Evolutionary conservation across 2,329 filamentous ascomycete genomes (phyloP).

Genomic region (Aspergillus pseudonomiae): DNA sequence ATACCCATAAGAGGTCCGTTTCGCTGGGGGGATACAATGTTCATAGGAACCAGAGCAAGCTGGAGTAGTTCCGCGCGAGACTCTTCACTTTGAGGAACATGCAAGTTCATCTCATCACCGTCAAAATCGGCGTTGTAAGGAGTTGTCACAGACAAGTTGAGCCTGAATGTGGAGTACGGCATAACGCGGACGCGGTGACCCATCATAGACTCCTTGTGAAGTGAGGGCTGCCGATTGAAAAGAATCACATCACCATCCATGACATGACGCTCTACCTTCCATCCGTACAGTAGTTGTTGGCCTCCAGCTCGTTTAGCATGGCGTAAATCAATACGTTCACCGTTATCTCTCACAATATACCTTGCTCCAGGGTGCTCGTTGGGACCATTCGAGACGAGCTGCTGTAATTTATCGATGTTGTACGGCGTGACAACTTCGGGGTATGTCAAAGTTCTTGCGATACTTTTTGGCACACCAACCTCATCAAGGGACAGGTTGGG

Average conservation of each 20-base stretch:
- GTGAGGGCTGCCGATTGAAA: conserved; percentile 98
- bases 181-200: conserved; percentile 96
- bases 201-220: conserved; percentile 99
- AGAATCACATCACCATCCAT: conserved; percentile 97
- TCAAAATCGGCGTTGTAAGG: conserved; percentile 99
- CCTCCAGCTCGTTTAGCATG: conserved; percentile 82
- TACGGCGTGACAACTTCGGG: conserved; percentile 96
- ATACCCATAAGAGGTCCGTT: conserved; percentile 99
- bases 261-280: conserved; percentile 98
- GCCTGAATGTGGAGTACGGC: conserved; percentile 97
- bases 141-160: conserved; percentile 96
- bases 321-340: conserved; percentile 90
- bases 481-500: conserved; percentile 95
- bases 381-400: conserved; percentile 88
- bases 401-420: conserved; percentile 91
- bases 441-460: conserved; percentile 90
- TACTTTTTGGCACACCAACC: conserved; percentile 93
- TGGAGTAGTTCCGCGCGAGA: conserved; percentile 92
- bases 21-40: conserved; percentile 96
- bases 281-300: conserved; percentile 90
- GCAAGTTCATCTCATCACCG: conserved; percentile 99
- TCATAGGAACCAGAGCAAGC: conserved; percentile 95
- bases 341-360: conserved; percentile 92
- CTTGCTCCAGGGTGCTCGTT: conserved; percentile 95
- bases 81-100: conserved; percentile 97